Evolutionary conservation across 345 rosid species (phyloP).

Genomic region (Atalantia buxifolia): DNA sequence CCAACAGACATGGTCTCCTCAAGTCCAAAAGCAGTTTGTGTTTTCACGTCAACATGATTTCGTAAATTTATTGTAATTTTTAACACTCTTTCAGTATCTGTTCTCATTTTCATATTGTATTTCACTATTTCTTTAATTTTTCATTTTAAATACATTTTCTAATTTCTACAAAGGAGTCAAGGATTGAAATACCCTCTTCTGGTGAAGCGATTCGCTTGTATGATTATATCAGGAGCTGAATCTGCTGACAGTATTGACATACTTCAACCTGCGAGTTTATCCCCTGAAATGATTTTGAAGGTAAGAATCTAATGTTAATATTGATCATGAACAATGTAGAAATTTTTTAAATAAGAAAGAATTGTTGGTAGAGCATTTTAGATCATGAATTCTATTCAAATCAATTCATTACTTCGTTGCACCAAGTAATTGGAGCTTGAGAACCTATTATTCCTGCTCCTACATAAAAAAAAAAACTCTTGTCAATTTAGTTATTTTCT

Average conservation of each 20-base stretch:
- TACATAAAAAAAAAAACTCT: neutral
- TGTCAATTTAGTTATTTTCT: neutral
- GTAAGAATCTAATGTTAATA: neutral
- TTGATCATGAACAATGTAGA: neutral
- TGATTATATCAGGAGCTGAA: slow-evolving; percentile 64
- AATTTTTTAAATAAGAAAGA: neutral
- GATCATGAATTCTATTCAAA: neutral
- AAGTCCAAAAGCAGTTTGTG: neutral
- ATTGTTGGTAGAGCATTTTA: neutral
- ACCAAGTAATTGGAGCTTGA: slow-evolving; percentile 1
- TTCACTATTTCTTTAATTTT: neutral
- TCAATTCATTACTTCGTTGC: neutral
- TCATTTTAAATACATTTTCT: neutral
- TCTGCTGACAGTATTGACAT: slow-evolving; percentile 51
- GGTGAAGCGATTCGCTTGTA: slow-evolving; percentile 75
- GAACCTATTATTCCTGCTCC: neutral
- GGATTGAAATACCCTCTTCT: slow-evolving; percentile 83
- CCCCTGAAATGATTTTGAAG: slow-evolving; percentile 38
- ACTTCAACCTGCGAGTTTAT: slow-evolving; percentile 66
- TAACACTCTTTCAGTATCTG: neutral
- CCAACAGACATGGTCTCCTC: neutral
- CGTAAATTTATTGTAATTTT: neutral
- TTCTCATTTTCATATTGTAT: neutral
- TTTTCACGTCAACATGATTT: neutral
- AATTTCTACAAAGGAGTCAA: slow-evolving; percentile 46